Evolutionary conservation across 805 yeast genomes (phyloP), one percentile per base, ranked within the genome.

Genomic region (Barnettozyma botsteinii): DNA sequence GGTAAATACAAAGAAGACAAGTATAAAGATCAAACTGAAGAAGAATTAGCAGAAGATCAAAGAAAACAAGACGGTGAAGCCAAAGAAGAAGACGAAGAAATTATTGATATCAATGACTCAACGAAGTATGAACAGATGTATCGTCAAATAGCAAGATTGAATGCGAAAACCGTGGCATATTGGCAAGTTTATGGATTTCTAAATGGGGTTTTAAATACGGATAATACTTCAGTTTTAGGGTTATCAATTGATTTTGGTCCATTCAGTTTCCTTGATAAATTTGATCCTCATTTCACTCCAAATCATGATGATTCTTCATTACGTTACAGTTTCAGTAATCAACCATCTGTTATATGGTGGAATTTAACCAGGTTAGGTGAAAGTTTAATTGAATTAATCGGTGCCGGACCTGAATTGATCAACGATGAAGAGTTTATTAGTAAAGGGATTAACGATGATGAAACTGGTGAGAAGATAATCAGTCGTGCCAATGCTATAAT

Each of bases 151-250:
- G 75, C 83, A 2, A 63, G 69, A n/a, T 60, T 86, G 29, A 89
- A 88, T 57, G 95, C 96, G 0, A 60, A 65, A 35, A 73, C 84
- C 14, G 81, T 85, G 2, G 96, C 95, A 2, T 68, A 73, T 48
- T 86, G 95, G 86, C 97, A 91, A 57, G 73, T 83, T 0, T 91
- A 88, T 61, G 98, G 97, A 3, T 89, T 91, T 53, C 60, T 89
- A 50, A 93, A 91, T 55, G 98, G 98, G 12, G 98, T 93, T 5
- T 66, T 93, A 41, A 91, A 91, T 59, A 89, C 98, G 0, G 98
- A 91, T 56, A 91, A 91, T 56, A 86, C 96, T 1, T 85, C 96
- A 0, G 70, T 91, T n/a, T 55, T 82, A 32, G 98, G 98, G 0
- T 65, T 88, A 10, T 76, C 95, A 0, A 75, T 93, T 61, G 98